Evolutionary conservation across 1,284 basidiomycete species (phyloP).

Genomic region (Tylopilus orsonianus): DNA sequence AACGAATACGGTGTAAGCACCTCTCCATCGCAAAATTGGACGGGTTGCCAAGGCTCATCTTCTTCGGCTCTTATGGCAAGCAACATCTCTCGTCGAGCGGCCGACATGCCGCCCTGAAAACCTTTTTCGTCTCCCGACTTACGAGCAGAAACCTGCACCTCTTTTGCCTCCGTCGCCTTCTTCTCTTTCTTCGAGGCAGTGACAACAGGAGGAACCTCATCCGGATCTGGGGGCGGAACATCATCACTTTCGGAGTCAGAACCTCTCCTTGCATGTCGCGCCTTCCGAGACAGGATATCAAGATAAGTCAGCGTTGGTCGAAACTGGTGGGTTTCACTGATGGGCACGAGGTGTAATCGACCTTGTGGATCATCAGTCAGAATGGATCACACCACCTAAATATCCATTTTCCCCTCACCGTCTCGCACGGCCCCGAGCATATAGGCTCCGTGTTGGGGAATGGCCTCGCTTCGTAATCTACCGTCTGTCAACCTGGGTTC

Average conservation of each 20-base stretch:
- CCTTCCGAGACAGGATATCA: conserved; percentile 65
- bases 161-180: conserved; percentile 56
- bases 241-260: conserved; percentile 72
- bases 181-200: conserved; percentile 58
- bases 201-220: conserved; percentile 54
- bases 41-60: conserved; percentile 68
- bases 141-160: conserved; percentile 72
- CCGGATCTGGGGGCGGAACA: conserved; percentile 75
- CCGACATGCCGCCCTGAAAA: conserved; percentile 59
- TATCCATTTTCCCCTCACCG: conserved; percentile 43
- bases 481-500: conserved; percentile 64
- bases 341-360: conserved; percentile 73
- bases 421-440: conserved; percentile 73
- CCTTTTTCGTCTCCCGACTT: conserved; percentile 61
- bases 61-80: conserved; percentile 68
- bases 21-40: conserved; percentile 62
- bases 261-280: conserved; percentile 47
- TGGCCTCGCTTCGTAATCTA: conserved; percentile 68
- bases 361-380: conserved; percentile 43
- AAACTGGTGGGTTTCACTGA: conserved; percentile 74
- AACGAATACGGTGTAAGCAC: conserved; percentile 37
- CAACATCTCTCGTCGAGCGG: conserved; percentile 69
- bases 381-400: conserved; percentile 3
- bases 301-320: conserved; percentile 78
- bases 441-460: conserved; percentile 61